These are phyloP conservation scores for Candida stauntonica DNA, from an alignment of 805 yeast species.

Conservation along the genomic window DNA sequence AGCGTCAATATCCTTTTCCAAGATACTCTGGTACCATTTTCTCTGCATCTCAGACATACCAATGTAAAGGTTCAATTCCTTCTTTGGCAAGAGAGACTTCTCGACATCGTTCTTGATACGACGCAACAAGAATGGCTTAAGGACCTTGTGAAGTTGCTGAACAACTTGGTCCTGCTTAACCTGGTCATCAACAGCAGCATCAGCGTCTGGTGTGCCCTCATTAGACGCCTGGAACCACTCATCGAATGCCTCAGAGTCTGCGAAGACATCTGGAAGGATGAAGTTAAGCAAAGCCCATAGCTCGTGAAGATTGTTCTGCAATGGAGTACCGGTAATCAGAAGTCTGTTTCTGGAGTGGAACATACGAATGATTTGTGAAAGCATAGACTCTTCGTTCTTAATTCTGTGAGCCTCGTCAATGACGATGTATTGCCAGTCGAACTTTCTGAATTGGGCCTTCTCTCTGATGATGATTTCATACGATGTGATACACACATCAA, in stretches of 20 bases:
- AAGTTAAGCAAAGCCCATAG: slow-evolving; percentile 78
- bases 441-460: slow-evolving; percentile 59
- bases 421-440: slow-evolving; percentile 71
- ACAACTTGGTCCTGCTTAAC: slow-evolving; percentile 47
- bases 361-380: slow-evolving; percentile 70
- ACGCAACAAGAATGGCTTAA: slow-evolving; percentile 70
- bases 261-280: slow-evolving; percentile 72
- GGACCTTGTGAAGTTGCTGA: slow-evolving; percentile 67
- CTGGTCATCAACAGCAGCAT: slow-evolving; percentile 31
- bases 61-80: slow-evolving; percentile 68
- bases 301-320: slow-evolving; percentile 76
- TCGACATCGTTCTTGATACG: slow-evolving; percentile 82
- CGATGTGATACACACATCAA: slow-evolving; percentile 59
- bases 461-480: slow-evolving; percentile 77
- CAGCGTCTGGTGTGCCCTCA: slow-evolving; percentile 29
- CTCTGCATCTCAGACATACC: slow-evolving; percentile 78
- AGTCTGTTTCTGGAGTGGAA: slow-evolving; percentile 67
- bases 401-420: slow-evolving; percentile 84
- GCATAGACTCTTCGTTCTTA: slow-evolving; percentile 56
- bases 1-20: slow-evolving; percentile 80
- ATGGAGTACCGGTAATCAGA: slow-evolving; percentile 77
- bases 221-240: slow-evolving; percentile 54
- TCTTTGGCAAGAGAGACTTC: slow-evolving; percentile 68
- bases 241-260: slow-evolving; percentile 69
- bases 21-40: slow-evolving; percentile 68